These are phyloP conservation scores for Pseudozyma thailandica DNA, from an alignment of 1,284 basidiomycete species.

Conservation along the genomic window DNA sequence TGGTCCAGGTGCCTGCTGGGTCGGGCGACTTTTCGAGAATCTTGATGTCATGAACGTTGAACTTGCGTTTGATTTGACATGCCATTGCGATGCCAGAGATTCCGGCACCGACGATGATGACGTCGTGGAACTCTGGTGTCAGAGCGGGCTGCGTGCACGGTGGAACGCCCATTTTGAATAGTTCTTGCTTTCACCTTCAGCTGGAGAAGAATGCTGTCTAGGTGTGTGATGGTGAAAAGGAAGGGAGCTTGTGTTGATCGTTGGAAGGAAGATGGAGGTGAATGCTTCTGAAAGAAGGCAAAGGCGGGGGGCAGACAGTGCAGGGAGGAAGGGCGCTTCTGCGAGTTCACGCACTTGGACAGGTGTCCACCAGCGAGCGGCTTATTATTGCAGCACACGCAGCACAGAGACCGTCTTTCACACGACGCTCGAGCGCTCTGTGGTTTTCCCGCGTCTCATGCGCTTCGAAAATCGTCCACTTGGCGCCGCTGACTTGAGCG, in stretches of 20 bases:
- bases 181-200: background rate
- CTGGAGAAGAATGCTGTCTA: no score
- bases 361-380: background rate
- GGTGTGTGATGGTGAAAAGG: no score
- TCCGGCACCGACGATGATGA: constrained; percentile 62
- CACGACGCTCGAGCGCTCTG: no score
- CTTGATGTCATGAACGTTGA: constrained; percentile 54
- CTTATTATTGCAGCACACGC: no score
- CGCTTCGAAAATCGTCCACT: no score
- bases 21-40: constrained; percentile 51
- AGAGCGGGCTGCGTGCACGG: constrained; percentile 31
- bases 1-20: constrained; percentile 57
- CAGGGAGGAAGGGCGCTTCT: no score
- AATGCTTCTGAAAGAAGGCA: background rate
- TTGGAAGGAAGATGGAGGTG: no score
- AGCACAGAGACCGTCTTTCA: background rate
- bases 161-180: constrained; percentile 15
- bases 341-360: background rate
- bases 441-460: no score
- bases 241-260: no score
- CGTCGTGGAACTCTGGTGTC: constrained; percentile 60
- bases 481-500: no score
- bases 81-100: constrained; percentile 60
- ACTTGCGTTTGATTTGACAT: constrained; percentile 57
- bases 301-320: background rate